Percentiles rank a stretch among this genome's conserved stretches.
Evolutionary conservation across 768 basidiomycete genomes (phyloP).

Genomic region (Calocybe gangraenosa): DNA sequence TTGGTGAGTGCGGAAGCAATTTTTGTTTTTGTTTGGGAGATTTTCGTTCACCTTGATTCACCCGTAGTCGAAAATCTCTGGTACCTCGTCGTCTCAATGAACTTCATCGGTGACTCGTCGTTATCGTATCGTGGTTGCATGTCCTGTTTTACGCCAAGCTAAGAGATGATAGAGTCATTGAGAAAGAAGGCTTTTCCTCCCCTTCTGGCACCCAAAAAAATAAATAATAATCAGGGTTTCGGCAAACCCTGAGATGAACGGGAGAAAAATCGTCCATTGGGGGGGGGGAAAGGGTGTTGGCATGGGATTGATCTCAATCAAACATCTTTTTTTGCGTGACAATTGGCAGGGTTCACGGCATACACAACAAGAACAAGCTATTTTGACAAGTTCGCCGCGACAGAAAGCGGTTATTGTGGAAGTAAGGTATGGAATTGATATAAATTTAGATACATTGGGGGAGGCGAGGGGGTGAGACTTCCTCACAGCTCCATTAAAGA

Average conservation of each 20-base stretch:
- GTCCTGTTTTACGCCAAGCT: neutral
- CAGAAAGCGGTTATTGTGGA: slow-evolving; percentile 6
- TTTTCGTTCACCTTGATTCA: slow-evolving; percentile 14
- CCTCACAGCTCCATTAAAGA: no score
- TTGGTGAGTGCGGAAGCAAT: no score
- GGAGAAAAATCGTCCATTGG: slow-evolving; percentile 16
- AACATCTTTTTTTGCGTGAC: slow-evolving; percentile 5
- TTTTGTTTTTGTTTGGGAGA: no score
- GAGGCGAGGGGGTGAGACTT: no score
- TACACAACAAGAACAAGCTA: slow-evolving; percentile 12
- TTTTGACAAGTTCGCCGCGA: slow-evolving; percentile 9
- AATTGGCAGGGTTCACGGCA: slow-evolving; percentile 10
- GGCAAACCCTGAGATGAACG: slow-evolving; percentile 22
- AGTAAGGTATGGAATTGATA: slow-evolving; percentile 1
- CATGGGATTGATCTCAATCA: slow-evolving; percentile 13
- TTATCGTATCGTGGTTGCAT: neutral
- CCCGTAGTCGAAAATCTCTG: slow-evolving; percentile 13
- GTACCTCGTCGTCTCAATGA: slow-evolving; percentile 18
- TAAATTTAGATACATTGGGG: no score
- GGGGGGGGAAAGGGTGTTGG: no score
- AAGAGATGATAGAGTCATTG: no score
- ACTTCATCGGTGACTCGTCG: slow-evolving; percentile 13
- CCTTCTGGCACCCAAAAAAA: no score
- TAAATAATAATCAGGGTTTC: slow-evolving; percentile 10
- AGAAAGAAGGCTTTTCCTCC: no score